Evolutionary conservation across 2,329 filamentous ascomycete genomes (phyloP).

Genomic region (Ilyonectria mors-panacis): DNA sequence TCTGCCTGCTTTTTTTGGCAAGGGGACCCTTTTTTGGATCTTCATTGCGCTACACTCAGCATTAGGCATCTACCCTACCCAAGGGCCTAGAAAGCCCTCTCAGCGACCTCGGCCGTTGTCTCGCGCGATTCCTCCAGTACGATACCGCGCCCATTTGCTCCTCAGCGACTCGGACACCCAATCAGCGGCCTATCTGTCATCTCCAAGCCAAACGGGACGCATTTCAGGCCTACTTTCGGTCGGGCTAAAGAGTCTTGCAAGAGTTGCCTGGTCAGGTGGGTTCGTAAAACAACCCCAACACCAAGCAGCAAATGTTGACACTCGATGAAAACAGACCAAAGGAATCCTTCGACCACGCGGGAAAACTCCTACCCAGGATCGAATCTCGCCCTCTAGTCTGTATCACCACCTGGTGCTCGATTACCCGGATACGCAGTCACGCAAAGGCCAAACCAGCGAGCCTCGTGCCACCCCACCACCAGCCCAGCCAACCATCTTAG

Average conservation of each 20-base stretch:
- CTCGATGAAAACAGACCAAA: background rate
- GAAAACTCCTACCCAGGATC: background rate
- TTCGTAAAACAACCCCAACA: background rate
- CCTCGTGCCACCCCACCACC: background rate
- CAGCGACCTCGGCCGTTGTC: background rate
- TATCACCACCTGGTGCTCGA: background rate
- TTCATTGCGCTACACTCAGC: conserved; percentile 46
- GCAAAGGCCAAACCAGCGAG: background rate
- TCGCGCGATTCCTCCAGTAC: background rate
- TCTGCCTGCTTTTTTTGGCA: conserved; percentile 30
- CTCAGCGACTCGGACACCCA: background rate
- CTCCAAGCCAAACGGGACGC: too few relatives aligned
- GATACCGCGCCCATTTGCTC: background rate
- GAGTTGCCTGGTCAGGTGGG: background rate
- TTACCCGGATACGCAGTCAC: background rate
- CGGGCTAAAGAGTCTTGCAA: background rate
- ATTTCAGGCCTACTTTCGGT: background rate
- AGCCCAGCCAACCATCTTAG: background rate
- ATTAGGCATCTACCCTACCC: conserved; percentile 45
- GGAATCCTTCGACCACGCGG: too few relatives aligned
- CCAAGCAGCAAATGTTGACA: background rate
- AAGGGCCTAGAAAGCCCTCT: conserved; percentile 33
- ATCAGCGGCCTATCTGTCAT: background rate
- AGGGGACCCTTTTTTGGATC: conserved; percentile 45
- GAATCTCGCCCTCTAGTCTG: background rate